Conservation (phyloP, 2,329 filamentous ascomycete species). For the Trichoderma sp. region DNA sequence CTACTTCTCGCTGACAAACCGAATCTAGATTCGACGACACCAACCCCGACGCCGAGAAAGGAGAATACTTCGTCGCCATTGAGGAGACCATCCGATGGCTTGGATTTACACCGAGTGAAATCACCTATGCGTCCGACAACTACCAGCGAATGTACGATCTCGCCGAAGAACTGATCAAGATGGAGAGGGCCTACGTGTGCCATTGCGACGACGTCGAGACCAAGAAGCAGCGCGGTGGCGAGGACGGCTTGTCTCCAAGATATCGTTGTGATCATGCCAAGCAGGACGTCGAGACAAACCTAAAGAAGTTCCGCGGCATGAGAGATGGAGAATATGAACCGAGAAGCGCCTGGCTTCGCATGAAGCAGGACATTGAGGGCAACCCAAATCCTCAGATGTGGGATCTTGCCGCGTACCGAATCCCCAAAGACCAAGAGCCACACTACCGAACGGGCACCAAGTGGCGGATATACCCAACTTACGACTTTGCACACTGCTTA, state of each 20-base stretch:
- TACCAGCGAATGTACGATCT: constrained; percentile 87
- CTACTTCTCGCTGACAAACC: not conserved
- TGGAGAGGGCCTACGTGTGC: constrained; percentile 80
- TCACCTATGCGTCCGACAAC: constrained; percentile 90
- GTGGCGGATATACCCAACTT: constrained; percentile 95
- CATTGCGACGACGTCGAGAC: constrained; percentile 83
- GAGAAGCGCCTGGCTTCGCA: constrained; percentile 80
- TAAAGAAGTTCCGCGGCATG: constrained; percentile 87
- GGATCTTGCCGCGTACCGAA: constrained; percentile 90
- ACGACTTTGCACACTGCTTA: constrained; percentile 85
- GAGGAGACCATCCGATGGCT: constrained; percentile 65
- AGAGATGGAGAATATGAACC: constrained; percentile 87
- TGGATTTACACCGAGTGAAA: constrained; percentile 71
- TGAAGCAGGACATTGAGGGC: constrained; percentile 84
- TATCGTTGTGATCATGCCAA: constrained; percentile 82
- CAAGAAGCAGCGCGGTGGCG: constrained; percentile 83
- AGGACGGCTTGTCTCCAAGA: constrained; percentile 67
- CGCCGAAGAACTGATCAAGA: constrained; percentile 79
- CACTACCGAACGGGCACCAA: constrained; percentile 80
- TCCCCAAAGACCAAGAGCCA: constrained; percentile 69
- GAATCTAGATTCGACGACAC: constrained; percentile 81
- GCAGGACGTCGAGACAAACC: constrained; percentile 73
- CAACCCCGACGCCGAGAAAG: constrained; percentile 91
- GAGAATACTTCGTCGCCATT: constrained; percentile 87
- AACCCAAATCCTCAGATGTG: constrained; percentile 89